These are phyloP conservation scores for Vigna reflexopilosa DNA, from an alignment of 306 rosid genomes.

Conservation along the genomic window DNA sequence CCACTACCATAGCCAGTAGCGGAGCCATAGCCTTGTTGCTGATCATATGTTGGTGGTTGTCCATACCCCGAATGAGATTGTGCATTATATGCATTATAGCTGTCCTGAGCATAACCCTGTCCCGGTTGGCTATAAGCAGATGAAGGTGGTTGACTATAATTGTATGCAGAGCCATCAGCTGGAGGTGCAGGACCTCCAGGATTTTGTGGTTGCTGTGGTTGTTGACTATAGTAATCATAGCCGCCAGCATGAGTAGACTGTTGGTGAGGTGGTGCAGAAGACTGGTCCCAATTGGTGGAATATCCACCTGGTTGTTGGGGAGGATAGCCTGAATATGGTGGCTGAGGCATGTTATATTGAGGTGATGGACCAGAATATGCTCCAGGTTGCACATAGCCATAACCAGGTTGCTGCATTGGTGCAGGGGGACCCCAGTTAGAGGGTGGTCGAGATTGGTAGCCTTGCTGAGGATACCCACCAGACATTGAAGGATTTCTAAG, in stretches of 20 bases:
- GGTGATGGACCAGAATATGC: constrained; percentile 76
- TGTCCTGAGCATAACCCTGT: constrained; percentile 82
- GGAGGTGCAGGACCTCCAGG: constrained; percentile 74
- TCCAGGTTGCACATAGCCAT: constrained; percentile 88
- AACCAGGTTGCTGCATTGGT: constrained; percentile 80
- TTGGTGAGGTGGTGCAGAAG: constrained; percentile 69
- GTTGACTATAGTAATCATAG: constrained; percentile 86
- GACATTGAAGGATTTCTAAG: constrained; percentile 73
- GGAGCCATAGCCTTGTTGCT: constrained; percentile 80
- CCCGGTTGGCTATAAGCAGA: constrained; percentile 83
- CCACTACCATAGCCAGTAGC: constrained; percentile 68
- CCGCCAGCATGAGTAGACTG: constrained; percentile 70
- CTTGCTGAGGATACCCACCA: constrained; percentile 91
- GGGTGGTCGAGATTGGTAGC: constrained; percentile 90
- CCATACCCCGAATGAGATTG: constrained; percentile 83
- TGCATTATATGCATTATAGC: constrained; percentile 76
- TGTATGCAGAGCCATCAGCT: constrained; percentile 70
- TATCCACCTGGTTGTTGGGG: constrained; percentile 78
- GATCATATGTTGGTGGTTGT: constrained; percentile 83
- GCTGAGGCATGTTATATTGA: constrained; percentile 80
- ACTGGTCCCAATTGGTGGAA: constrained; percentile 84
- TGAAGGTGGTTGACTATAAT: constrained; percentile 69
- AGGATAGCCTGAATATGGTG: constrained; percentile 76
- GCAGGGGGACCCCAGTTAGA: constrained; percentile 86
- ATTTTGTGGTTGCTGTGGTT: constrained; percentile 69